These are phyloP conservation scores for Nakaseomyces nivariensis DNA, from an alignment of 1,139 yeast species.

Conservation along the genomic window DNA sequence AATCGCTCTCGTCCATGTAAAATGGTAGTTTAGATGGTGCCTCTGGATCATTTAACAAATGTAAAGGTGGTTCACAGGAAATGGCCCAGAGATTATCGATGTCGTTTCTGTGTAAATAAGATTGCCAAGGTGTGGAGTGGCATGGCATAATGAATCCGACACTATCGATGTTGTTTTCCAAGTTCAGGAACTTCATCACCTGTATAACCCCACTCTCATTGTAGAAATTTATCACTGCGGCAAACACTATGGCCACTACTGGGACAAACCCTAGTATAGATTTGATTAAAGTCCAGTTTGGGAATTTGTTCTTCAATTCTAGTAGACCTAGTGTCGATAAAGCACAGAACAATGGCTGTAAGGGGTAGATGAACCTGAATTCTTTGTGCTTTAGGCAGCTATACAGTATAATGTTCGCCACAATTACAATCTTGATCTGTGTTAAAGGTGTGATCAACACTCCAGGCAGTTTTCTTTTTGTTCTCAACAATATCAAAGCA, in stretches of 20 bases:
- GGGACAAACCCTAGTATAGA: slow-evolving; percentile 11
- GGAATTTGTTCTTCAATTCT: slow-evolving; percentile 4
- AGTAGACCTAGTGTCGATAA: slow-evolving; percentile 32
- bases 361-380: slow-evolving; percentile 77
- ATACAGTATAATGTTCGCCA: slow-evolving; percentile 42
- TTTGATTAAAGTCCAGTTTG: not conserved
- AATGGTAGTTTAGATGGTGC: slow-evolving; percentile 27
- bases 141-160: slow-evolving; percentile 88
- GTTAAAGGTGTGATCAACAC: slow-evolving; percentile 10
- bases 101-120: slow-evolving; percentile 57
- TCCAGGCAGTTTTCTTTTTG: slow-evolving; percentile 2
- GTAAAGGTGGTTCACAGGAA: slow-evolving; percentile 86
- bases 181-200: slow-evolving; percentile 46
- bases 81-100: slow-evolving; percentile 56
- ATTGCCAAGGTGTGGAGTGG: slow-evolving; percentile 95
- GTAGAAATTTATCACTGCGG: slow-evolving; percentile 27
- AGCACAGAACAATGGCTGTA: slow-evolving; percentile 61
- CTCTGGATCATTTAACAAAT: slow-evolving; percentile 25
- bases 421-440: slow-evolving; percentile 26
- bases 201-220: slow-evolving; percentile 84
- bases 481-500: slow-evolving; percentile 29
- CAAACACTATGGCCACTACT: slow-evolving; percentile 34
- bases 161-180: slow-evolving; percentile 35
- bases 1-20: slow-evolving; percentile 83
- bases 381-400: slow-evolving; percentile 78